Evolutionary conservation across 164 flowering plant species (phyloP).

Genomic region (Magnolia changhungtana): DNA sequence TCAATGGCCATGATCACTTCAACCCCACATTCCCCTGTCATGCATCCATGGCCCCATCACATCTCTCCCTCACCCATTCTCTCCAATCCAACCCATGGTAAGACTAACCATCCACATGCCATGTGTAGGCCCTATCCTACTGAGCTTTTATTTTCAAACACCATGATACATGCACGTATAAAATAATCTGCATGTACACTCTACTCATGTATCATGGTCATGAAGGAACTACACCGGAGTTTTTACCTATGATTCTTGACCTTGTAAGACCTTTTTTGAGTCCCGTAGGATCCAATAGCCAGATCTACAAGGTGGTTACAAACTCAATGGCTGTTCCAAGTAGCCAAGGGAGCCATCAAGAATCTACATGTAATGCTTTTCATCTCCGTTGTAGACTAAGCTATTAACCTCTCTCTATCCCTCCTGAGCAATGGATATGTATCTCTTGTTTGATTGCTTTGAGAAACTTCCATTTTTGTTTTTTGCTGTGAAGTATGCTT

Average conservation of each 20-base stretch:
- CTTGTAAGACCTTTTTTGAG: conserved; percentile 12
- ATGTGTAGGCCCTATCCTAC: conserved; percentile 8
- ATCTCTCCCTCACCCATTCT: not conserved
- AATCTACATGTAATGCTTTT: not conserved
- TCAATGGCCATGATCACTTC: not conserved
- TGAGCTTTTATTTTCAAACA: conserved; percentile 1
- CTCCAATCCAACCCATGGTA: not conserved
- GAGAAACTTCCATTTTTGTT: not conserved
- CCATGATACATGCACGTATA: not conserved
- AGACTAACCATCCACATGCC: conserved; percentile 8
- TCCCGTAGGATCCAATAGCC: not conserved
- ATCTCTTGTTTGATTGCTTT: not conserved
- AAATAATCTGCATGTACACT: not conserved
- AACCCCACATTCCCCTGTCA: not conserved
- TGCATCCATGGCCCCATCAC: not conserved
- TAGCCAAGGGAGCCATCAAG: not conserved
- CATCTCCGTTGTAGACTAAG: not conserved
- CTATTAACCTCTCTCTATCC: conserved; percentile 6
- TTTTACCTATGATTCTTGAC: conserved; percentile 3
- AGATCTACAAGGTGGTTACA: not conserved
- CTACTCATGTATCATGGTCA: not conserved
- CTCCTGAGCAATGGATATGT: conserved; percentile 8
- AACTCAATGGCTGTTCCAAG: not conserved
- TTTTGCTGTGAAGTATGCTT: not conserved
- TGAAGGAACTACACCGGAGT: not conserved